Conservation (phyloP, 495 filamentous ascomycete genomes). For the Aspergillus panamensis region DNA sequence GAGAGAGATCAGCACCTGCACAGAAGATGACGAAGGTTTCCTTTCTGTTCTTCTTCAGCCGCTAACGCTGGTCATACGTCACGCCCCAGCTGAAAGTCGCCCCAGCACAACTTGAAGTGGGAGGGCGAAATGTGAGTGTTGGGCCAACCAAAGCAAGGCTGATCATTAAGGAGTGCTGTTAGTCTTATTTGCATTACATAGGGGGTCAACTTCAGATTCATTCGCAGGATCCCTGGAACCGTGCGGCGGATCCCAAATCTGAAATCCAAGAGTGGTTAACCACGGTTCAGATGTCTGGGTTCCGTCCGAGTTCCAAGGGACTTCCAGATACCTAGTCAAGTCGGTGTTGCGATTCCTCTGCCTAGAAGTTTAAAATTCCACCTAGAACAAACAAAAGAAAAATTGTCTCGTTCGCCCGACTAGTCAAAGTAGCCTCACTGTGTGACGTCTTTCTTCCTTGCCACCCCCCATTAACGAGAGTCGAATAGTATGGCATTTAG, state of each 20-base stretch:
- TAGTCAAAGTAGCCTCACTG: neutral
- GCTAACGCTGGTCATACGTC: conserved; percentile 15
- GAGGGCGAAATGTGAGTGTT: neutral
- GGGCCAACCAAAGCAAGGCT: neutral
- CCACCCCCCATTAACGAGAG: too few relatives aligned
- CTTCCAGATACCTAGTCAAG: neutral
- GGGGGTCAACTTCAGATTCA: neutral
- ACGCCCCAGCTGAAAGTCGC: conserved; percentile 9
- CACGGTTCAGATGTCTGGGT: conserved; percentile 6
- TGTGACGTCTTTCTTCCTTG: neutral
- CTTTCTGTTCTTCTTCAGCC: conserved; percentile 12
- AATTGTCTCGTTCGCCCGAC: neutral
- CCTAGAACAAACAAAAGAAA: too few relatives aligned
- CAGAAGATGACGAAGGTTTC: conserved; percentile 11
- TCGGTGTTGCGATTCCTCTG: neutral
- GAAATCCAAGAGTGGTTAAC: neutral
- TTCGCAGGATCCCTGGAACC: neutral
- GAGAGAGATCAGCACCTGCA: conserved; percentile 12
- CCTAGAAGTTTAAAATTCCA: too few relatives aligned
- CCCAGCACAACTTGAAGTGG: neutral
- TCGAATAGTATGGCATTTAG: neutral
- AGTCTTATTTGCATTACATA: too few relatives aligned
- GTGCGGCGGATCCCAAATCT: neutral
- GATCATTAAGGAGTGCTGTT: neutral
- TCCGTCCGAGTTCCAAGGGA: neutral